Evolutionary conservation across 1,284 basidiomycete genomes (phyloP).

Genomic region (Inonotus hispidus): DNA sequence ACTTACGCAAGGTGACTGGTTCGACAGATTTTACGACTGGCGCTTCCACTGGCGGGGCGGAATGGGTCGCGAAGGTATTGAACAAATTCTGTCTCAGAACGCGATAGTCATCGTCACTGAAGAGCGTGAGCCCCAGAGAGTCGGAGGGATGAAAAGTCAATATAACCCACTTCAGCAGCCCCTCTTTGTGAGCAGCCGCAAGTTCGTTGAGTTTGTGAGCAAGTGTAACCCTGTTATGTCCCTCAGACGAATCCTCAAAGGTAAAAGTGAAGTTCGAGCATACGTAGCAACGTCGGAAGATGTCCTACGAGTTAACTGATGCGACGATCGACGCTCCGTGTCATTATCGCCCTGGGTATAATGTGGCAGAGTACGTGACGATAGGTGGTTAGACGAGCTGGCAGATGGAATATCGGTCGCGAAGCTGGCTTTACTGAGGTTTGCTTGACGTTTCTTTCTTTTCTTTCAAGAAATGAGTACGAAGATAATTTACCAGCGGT

Average conservation of each 20-base stretch:
- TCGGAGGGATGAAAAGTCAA: not conserved
- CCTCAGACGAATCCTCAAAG: slow-evolving; percentile 1
- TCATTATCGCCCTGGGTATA: not conserved
- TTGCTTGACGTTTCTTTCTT: slow-evolving; percentile 41
- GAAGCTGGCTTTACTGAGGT: slow-evolving; percentile 5
- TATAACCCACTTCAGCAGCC: slow-evolving; percentile 60
- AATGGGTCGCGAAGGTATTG: slow-evolving; percentile 57
- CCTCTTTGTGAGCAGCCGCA: slow-evolving; percentile 70
- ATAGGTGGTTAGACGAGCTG: not conserved
- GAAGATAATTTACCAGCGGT: slow-evolving; percentile 20
- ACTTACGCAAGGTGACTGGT: slow-evolving; percentile 28
- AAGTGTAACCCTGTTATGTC: slow-evolving; percentile 44
- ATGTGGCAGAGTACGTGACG: not conserved
- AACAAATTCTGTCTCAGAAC: slow-evolving; percentile 71
- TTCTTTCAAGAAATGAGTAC: slow-evolving; percentile 33
- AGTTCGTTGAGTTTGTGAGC: slow-evolving; percentile 73
- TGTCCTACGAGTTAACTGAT: slow-evolving; percentile 25
- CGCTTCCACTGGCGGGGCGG: slow-evolving; percentile 51
- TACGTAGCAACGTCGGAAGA: slow-evolving; percentile 65
- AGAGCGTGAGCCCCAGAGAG: slow-evolving; percentile 5
- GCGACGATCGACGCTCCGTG: not conserved
- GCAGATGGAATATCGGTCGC: not conserved
- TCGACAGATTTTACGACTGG: slow-evolving; percentile 49
- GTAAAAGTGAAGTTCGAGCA: slow-evolving; percentile 28
- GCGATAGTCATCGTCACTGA: slow-evolving; percentile 76